Percentiles rank a stretch among this genome's conserved stretches.
Conservation (phyloP, 805 yeast species). For the Kazachstania taianensis region DNA sequence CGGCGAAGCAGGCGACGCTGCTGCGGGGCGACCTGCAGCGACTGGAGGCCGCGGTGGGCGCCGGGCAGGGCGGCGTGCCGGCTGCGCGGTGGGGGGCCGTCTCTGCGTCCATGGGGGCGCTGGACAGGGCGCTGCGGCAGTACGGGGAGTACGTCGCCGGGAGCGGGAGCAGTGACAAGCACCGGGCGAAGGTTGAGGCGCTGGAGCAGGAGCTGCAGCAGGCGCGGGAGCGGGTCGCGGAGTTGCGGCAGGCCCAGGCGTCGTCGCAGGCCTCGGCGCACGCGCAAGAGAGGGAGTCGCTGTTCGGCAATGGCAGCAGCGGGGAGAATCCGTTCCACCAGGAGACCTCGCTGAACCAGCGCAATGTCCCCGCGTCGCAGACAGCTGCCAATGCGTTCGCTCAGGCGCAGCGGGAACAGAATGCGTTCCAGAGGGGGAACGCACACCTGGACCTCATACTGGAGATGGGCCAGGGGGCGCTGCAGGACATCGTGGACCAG, state of each 20-base stretch:
- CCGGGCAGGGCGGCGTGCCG: slow-evolving; percentile 35
- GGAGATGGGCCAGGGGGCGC: slow-evolving; percentile 79
- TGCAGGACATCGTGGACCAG: slow-evolving; percentile 80
- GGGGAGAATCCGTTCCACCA: slow-evolving; percentile 19
- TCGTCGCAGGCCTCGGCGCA: slow-evolving; percentile 12
- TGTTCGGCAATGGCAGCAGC: slow-evolving; percentile 11
- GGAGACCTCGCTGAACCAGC: slow-evolving; percentile 21
- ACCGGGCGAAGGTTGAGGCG: slow-evolving; percentile 48
- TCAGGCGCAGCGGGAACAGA: neutral
- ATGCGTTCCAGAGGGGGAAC: slow-evolving; percentile 54
- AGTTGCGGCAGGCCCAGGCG: slow-evolving; percentile 25
- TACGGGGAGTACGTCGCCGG: slow-evolving; percentile 36
- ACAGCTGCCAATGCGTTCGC: too few species aligned
- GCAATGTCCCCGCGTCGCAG: slow-evolving; percentile 22
- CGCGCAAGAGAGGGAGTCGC: slow-evolving; percentile 12
- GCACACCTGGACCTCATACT: slow-evolving; percentile 80
- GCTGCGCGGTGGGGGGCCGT: slow-evolving; percentile 56
- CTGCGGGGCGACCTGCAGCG: slow-evolving; percentile 56
- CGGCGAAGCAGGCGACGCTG: slow-evolving; percentile 71
- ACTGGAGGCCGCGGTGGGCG: slow-evolving; percentile 50
- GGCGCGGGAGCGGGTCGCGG: slow-evolving; percentile 26
- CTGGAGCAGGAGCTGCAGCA: slow-evolving; percentile 36
- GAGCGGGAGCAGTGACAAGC: slow-evolving; percentile 32
- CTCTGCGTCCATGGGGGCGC: slow-evolving; percentile 55
- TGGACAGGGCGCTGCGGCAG: slow-evolving; percentile 67